These are phyloP conservation scores for Musa balbisiana DNA, from an alignment of 202 grass and related monocot genomes.

Conservation along the genomic window DNA sequence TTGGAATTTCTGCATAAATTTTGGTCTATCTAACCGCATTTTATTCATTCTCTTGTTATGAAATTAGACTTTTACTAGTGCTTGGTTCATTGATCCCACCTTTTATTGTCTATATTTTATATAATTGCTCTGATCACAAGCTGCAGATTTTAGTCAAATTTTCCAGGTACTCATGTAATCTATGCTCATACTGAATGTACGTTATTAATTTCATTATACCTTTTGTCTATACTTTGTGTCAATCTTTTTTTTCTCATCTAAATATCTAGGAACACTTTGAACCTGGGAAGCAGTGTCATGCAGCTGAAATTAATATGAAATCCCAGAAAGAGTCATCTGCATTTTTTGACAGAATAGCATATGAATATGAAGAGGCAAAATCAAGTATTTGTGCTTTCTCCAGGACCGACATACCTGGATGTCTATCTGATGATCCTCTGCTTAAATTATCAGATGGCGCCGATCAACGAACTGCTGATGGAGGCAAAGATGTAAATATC, in stretches of 20 bases:
- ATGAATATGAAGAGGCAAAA: conserved; percentile 16
- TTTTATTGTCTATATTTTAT: neutral
- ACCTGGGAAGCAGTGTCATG: neutral
- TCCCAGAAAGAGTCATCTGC: neutral
- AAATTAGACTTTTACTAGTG: too few relatives aligned
- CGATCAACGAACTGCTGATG: conserved; percentile 16
- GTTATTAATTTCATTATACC: too few relatives aligned
- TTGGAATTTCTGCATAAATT: too few relatives aligned
- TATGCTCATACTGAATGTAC: too few relatives aligned
- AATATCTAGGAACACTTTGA: neutral
- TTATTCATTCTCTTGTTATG: too few relatives aligned
- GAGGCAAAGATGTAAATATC: conserved; percentile 17
- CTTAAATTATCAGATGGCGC: neutral
- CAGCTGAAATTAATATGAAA: neutral
- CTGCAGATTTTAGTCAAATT: neutral
- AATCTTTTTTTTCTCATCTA: neutral
- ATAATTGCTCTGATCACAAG: neutral
- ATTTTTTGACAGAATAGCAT: conserved; percentile 3
- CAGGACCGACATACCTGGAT: conserved; percentile 11
- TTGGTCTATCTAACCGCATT: too few relatives aligned
- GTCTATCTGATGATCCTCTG: neutral
- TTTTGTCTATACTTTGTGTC: too few relatives aligned
- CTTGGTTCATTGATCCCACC: too few relatives aligned
- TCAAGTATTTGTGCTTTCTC: conserved; percentile 11
- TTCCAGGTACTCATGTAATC: too few relatives aligned